phyloP scores from a whole-genome alignment of 2,329 filamentous ascomycete species.

The Phialophora verrucosa region DNA sequence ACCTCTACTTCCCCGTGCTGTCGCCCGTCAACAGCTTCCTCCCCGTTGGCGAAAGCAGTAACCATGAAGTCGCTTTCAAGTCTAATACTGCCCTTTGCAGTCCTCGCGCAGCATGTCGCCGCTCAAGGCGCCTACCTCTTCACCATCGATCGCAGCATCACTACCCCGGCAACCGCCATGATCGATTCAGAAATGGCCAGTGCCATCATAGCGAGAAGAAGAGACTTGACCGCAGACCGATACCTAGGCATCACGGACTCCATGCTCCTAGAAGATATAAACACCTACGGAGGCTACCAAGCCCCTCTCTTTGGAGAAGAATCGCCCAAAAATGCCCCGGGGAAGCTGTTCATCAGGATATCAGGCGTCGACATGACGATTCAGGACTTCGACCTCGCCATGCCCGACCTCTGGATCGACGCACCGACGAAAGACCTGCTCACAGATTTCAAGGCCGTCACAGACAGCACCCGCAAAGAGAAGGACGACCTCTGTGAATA shows the following conservation, averaged over 20 bases:
- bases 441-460: conserved; percentile 36
- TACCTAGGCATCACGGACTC: conserved; percentile 50
- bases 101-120: conserved; percentile 33
- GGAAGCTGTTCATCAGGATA: conserved; percentile 44
- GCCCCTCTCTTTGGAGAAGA: conserved; percentile 57
- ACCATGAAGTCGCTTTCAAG: conserved; percentile 31
- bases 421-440: conserved; percentile 34
- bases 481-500: conserved; percentile 38
- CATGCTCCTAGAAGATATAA: conserved; percentile 62
- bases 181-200: conserved; percentile 44
- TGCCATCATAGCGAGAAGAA: conserved; percentile 53
- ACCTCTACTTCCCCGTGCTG: conserved; percentile 8
- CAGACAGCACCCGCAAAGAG: conserved; percentile 18
- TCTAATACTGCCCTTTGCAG: conserved; percentile 24
- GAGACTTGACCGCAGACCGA: conserved; percentile 57
- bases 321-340: conserved; percentile 37
- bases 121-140: conserved; percentile 39
- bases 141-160: conserved; percentile 36
- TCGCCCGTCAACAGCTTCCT: conserved; percentile 19
- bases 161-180: conserved; percentile 33
- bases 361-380: conserved; percentile 36
- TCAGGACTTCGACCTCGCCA: conserved; percentile 31
- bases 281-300: conserved; percentile 63
- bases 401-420: conserved; percentile 40
- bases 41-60: conserved; percentile 24